Evolutionary conservation across 257 asterid genomes (phyloP).

Genomic region (Solanum megistacrolobum): DNA sequence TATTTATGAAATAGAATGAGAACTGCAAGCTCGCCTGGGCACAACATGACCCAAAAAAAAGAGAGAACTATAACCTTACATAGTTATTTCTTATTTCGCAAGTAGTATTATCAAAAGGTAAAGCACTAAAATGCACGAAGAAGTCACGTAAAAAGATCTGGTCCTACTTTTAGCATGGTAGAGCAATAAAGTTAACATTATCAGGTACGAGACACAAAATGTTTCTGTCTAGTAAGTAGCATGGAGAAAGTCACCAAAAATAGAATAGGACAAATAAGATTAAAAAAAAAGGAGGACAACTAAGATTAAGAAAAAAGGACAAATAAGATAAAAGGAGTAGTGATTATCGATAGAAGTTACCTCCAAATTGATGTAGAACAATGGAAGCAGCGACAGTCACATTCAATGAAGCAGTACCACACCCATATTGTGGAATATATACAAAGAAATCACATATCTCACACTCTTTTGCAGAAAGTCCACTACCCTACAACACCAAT

Average conservation of each 20-base stretch:
- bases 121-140: neutral
- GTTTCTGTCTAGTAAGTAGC: neutral
- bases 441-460: conserved; percentile 91
- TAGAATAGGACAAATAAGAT: neutral
- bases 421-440: conserved; percentile 92
- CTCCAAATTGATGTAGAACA: conserved; percentile 88
- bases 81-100: neutral
- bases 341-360: conserved; percentile 13
- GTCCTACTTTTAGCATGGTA: neutral
- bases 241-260: neutral
- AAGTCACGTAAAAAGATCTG: neutral
- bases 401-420: conserved; percentile 92
- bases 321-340: neutral
- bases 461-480: conserved; percentile 90
- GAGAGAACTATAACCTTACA: neutral
- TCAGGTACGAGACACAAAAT: neutral
- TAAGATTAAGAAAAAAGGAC: neutral
- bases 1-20: neutral
- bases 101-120: neutral
- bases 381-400: conserved; percentile 96
- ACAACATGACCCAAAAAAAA: neutral
- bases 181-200: neutral
- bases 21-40: neutral
- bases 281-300: neutral
- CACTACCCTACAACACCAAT: conserved; percentile 54